phyloP scores from a whole-genome alignment of 163 green algal genomes.

The Volvox carteri region DNA sequence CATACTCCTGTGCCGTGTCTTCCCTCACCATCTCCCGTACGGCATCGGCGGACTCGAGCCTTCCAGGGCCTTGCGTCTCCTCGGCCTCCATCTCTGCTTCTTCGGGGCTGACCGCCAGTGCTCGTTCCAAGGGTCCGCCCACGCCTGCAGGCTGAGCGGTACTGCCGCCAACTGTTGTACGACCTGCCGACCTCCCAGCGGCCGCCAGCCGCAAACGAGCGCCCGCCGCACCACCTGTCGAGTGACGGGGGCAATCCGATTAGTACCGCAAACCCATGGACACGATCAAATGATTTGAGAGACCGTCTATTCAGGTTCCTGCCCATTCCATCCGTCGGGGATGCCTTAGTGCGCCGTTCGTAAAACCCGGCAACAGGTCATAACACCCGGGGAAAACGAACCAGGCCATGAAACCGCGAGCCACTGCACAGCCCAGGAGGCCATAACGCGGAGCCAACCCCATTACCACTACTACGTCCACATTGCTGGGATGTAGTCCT shows the following conservation, averaged over 20 bases:
- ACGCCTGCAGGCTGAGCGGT: neutral
- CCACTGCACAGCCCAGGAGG: too few species aligned
- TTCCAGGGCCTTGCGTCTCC: neutral
- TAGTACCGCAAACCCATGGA: neutral
- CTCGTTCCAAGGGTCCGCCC: neutral
- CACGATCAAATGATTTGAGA: too few species aligned
- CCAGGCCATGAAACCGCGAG: too few species aligned
- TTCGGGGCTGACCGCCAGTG: conserved; percentile 5
- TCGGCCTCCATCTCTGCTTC: neutral
- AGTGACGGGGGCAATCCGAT: neutral
- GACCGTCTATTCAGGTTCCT: too few species aligned
- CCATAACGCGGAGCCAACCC: too few species aligned
- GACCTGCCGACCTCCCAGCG: neutral
- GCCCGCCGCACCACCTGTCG: conserved; percentile 8
- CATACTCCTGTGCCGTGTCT: conserved; percentile 1
- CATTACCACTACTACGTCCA: too few species aligned
- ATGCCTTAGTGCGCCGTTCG: too few species aligned
- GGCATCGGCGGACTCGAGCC: neutral
- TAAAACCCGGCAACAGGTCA: too few species aligned
- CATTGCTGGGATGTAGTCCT: too few species aligned
- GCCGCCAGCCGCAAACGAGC: conserved; percentile 7
- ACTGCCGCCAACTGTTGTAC: conserved; percentile 1
- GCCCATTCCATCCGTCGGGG: too few species aligned
- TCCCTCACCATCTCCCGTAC: conserved; percentile 13
- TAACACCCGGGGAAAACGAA: too few species aligned